phyloP scores from a whole-genome alignment of 805 yeast genomes.

The Wickerhamiella brachini region DNA sequence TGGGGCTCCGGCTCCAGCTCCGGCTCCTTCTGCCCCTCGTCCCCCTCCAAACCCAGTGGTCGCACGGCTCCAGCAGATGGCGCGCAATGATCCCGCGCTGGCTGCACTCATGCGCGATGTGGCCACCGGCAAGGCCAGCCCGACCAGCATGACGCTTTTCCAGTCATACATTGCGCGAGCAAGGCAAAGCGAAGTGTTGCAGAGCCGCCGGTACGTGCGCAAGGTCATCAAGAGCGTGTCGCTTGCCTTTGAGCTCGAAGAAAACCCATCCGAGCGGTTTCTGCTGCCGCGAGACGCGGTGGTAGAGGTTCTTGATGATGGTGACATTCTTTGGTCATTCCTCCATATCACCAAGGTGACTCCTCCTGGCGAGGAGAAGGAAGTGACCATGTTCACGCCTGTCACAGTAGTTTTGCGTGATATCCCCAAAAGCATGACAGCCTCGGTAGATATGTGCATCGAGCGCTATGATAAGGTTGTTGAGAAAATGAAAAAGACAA shows the following conservation, averaged over 20 bases:
- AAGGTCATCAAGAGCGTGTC: conserved; percentile 14
- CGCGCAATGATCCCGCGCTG: conserved; percentile 54
- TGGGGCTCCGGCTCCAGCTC: background rate
- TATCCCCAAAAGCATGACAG: conserved; percentile 52
- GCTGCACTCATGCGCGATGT: conserved; percentile 69
- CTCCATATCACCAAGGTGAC: conserved; percentile 17
- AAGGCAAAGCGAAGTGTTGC: conserved; percentile 20
- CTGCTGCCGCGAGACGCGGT: conserved; percentile 65
- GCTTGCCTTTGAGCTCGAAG: conserved; percentile 65
- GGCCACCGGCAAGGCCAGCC: conserved; percentile 67
- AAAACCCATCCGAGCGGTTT: conserved; percentile 62
- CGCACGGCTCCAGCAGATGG: conserved; percentile 69
- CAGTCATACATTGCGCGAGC: conserved; percentile 74
- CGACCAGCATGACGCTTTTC: conserved; percentile 59
- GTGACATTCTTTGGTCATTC: conserved; percentile 27
- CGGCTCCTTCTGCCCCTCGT: background rate
- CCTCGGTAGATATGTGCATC: conserved; percentile 54
- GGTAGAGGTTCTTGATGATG: conserved; percentile 34
- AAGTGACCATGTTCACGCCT: conserved; percentile 32
- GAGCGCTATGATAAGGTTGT: conserved; percentile 42
- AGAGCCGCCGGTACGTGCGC: conserved; percentile 4
- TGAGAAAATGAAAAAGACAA: conserved; percentile 44
- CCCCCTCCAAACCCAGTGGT: conserved; percentile 53
- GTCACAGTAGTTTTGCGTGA: conserved; percentile 50
- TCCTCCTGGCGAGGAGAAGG: conserved; percentile 5